Evolutionary conservation across 192 early-diverging fungal genomes (phyloP).

Genomic region (Backusella luteola): DNA sequence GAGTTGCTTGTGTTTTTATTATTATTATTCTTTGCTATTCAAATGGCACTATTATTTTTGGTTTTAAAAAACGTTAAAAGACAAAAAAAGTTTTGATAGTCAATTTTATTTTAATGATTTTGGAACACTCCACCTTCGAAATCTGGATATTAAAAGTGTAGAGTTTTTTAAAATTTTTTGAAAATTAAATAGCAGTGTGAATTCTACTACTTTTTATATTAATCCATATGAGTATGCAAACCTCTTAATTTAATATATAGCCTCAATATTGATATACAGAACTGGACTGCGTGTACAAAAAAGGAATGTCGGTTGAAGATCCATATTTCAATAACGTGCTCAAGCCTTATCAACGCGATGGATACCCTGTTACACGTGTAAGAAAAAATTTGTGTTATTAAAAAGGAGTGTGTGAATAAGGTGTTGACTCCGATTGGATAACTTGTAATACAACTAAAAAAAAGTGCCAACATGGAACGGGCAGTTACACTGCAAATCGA

Average conservation of each 20-base stretch:
- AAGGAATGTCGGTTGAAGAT: neutral
- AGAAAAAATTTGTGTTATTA: neutral
- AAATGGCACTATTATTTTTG: neutral
- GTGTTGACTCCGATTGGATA: neutral
- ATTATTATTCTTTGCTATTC: neutral
- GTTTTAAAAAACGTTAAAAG: too few relatives aligned
- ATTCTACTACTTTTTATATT: neutral
- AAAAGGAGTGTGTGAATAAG: neutral
- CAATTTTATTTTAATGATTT: neutral
- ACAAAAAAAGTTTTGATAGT: neutral
- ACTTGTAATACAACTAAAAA: neutral
- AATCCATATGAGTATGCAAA: too few relatives aligned
- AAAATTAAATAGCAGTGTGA: neutral
- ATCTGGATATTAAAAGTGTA: neutral
- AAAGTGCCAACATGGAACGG: neutral
- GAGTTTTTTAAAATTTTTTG: neutral
- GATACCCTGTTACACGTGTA: neutral
- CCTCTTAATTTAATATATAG: neutral
- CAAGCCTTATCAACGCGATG: neutral
- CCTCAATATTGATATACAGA: neutral
- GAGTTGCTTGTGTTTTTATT: neutral
- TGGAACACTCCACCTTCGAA: neutral
- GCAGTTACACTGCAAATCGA: neutral
- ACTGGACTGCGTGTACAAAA: neutral
- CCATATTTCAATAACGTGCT: slow-evolving; percentile 1